A percentile compares a stretch with the other conserved stretches of the same genome.
These are phyloP conservation scores for Cercophora scortea DNA, from an alignment of 495 filamentous ascomycete species.

Conservation along the genomic window DNA sequence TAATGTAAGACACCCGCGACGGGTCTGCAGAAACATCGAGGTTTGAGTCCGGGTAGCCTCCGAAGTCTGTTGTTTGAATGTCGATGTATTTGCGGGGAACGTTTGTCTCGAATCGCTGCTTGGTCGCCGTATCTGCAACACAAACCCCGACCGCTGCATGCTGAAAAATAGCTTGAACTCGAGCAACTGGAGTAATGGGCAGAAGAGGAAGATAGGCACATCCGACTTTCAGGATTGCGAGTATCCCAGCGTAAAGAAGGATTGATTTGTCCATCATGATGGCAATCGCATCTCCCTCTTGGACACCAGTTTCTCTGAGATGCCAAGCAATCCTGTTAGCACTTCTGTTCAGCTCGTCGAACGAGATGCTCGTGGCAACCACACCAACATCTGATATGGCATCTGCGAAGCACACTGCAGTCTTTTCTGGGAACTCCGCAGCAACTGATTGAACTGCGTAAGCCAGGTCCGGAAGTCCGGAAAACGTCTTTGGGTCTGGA, in stretches of 20 bases:
- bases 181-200: slow-evolving; percentile 50
- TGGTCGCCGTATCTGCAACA: slow-evolving; percentile 27
- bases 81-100: slow-evolving; percentile 25
- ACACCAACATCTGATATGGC: slow-evolving; percentile 26
- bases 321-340: slow-evolving; percentile 59
- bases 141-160: slow-evolving; percentile 43
- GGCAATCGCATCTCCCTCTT: slow-evolving; percentile 48
- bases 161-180: slow-evolving; percentile 46
- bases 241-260: slow-evolving; percentile 58
- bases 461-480: slow-evolving; percentile 30
- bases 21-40: slow-evolving; percentile 24
- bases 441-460: slow-evolving; percentile 47
- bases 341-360: slow-evolving; percentile 49
- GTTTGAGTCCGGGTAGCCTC: slow-evolving; percentile 18
- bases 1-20: slow-evolving; percentile 44
- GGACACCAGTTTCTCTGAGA: slow-evolving; percentile 38
- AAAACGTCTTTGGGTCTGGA: slow-evolving; percentile 9
- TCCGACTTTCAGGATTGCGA: slow-evolving; percentile 64
- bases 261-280: slow-evolving; percentile 65
- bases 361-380: slow-evolving; percentile 43
- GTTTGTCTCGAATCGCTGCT: slow-evolving; percentile 9
- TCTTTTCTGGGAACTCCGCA: slow-evolving; percentile 34
- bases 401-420: slow-evolving; percentile 54
- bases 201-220: slow-evolving; percentile 67
- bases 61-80: slow-evolving; percentile 21